Evolutionary conservation across 2,329 filamentous ascomycete species (phyloP), one percentile per base, ranked within the genome.

Genomic region (Colletotrichum sp.): DNA sequence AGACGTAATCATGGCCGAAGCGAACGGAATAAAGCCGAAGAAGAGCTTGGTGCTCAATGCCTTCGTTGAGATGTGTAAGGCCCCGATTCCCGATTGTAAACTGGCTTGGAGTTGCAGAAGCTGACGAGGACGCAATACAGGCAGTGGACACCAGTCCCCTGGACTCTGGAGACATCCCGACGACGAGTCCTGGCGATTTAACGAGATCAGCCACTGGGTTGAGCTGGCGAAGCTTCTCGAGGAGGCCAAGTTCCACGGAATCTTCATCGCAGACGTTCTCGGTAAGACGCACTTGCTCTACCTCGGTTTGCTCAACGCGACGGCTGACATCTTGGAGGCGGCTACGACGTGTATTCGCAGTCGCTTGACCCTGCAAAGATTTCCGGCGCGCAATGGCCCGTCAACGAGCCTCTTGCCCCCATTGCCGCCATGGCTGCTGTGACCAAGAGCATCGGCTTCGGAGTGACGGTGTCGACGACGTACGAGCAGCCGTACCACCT

Each of bases 401-500:
- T 94, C 21, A 94, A 94, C 30, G 93, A 94, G 80, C 93, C 93
- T 0, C 80, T 94, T 3, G 88, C 89, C 2, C 88, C 92, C 1
- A 87, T 95, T 1, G 88, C 92, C 3, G 92, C 92, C 1, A 94
- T 95, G 92, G 93, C 93, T 2, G 92, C 93, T 1, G 93, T 86
- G 0, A 94, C 93, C 0, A 89, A 92, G 79, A 93, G 87, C 75
- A 89, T 95, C 32, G 92, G 90, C 0, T 94, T 95, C 77, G 93
- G 93, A 0, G 91, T 94, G 7, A 95, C 93, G 0, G 90, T 92
- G 2, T 90, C 91, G 3, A 94, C 93, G 2, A 94, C 92, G 0
- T 95, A 94, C 75, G 93, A 95, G 79, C 90, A 92, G 79, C 93
- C 93, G 0, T 95, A 93, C 79, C 91, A 94, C 78, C 85, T 95